Evolutionary conservation across 2,329 filamentous ascomycete species (phyloP), one percentile per base, ranked within the genome.

Genomic region (Cladophialophora psammophila): DNA sequence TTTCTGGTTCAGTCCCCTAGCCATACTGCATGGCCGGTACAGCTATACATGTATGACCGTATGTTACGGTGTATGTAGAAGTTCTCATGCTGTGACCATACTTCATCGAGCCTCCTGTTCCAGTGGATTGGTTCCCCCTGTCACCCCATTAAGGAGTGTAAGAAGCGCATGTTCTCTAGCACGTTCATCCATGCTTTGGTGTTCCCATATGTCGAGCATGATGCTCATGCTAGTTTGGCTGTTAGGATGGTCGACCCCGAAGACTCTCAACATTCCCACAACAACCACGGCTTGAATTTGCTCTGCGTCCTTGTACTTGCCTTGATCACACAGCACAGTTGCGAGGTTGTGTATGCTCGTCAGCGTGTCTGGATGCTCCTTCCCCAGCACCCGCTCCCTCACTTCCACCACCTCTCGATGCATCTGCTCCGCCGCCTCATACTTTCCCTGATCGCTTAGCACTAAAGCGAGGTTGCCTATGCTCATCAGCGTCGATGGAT

Each of bases 401-500:
- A 35, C 40, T 40, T 63, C 42, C 15, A 69, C 6, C 26, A 34
- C 63, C 61, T 64, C 36, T 53, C n/a, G 53, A 48, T 35, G 34
- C 9, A 35, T 35, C 34, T 53, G 18, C 36, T 71, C 67, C 6
- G 68, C 68, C 59, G 70, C 65, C n/a, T 65, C 38, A 38, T 66
- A 70, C 45, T 67, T 64, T 5, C 67, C 67, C 42, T 66, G 64
- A 58, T 56, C 36, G 2, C n/a, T 6, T 8, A 72, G 68, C 18
- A 67, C 64, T 7, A 8, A 20, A 8, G 69, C 72, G 18, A 75
- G 57, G 36, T 66, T 71, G 34, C 62, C 65, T 68, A 74, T 72
- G 34, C 64, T 74, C 13, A 13, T 60, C 15, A 75, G 65, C 5
- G 75, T 76, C 20, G 70, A 45, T 26, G 68, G 72, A 67, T 76